Evolutionary conservation across 2,329 filamentous ascomycete genomes (phyloP).

Genomic region (Alternaria arbusti): DNA sequence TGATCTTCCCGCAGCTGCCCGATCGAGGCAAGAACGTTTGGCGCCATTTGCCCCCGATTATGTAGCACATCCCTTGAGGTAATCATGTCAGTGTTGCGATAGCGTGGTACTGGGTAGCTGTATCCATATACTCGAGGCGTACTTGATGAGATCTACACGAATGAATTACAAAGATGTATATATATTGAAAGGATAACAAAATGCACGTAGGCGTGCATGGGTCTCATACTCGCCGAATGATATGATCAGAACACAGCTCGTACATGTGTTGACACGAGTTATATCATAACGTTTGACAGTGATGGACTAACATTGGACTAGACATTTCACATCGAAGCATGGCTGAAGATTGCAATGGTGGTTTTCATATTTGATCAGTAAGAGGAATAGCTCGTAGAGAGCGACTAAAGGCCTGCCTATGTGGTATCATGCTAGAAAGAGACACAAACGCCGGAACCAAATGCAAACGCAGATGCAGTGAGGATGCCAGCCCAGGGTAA

Average conservation of each 20-base stretch:
- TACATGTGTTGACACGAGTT: not conserved
- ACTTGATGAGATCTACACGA: not conserved
- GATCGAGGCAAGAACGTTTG: not conserved
- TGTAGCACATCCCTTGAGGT: not conserved
- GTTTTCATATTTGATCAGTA: not conserved
- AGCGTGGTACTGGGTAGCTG: not conserved
- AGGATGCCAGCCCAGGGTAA: not conserved
- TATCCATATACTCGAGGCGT: not conserved
- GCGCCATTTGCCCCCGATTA: not conserved
- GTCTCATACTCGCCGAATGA: not conserved
- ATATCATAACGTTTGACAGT: not conserved
- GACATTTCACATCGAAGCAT: not conserved
- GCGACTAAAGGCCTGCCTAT: constrained; percentile 9
- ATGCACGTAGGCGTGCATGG: not conserved
- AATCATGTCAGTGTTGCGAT: not conserved
- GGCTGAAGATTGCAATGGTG: not conserved
- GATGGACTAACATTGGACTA: not conserved
- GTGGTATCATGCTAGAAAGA: constrained; percentile 15
- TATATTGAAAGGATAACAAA: not conserved
- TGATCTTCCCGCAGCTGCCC: not conserved
- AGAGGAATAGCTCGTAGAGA: not conserved
- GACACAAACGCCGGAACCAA: constrained; percentile 1
- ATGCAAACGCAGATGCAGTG: not conserved
- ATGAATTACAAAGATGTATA: not conserved
- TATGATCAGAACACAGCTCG: not conserved